Evolutionary conservation across 1,284 basidiomycete species (phyloP), one percentile per base, ranked within the genome.

Genomic region (Irpex lacteus): DNA sequence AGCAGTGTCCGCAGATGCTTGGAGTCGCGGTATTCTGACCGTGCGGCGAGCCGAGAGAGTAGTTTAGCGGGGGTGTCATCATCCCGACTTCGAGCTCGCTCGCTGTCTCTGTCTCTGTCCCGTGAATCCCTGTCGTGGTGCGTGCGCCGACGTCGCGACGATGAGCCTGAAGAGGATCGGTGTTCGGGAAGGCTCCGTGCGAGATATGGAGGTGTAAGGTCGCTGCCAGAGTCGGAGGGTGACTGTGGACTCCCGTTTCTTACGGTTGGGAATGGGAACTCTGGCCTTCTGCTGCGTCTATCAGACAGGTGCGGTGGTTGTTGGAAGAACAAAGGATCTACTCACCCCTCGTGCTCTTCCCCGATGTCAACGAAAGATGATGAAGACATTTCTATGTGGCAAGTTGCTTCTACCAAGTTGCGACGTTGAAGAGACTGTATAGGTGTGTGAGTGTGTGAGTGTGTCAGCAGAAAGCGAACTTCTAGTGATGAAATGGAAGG

Each of bases 1-100:
- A 83, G 73, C 9, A 77, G 68, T 13, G 78, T 73, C 56, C 80
- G 75, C 62, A 79, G 66, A 57, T 79, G 77, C 47, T 76, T 75
- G 44, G 76, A 66, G 64, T 81, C 79, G 38, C 73, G 70, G 34
- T 77, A 76, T 60, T 83, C 80, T 6, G 63, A 52, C 9, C 74
- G 70, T 4, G 80, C 72, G 59, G 82, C 63, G 9, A 75, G 67
- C 7, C 70, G 70, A n/a, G 72, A 66, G 59, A 73, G 67, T 7
- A 72, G 62, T 54, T 72, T 70, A 9, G 69, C 65, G 6, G 69
- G 68, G 26, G 61, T 63, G 11, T 65, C 62, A 60, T 64, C 65
- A 54, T 64, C 53, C 18, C 50, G 50, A 21, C 13, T 53, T 53
- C 21, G 50, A 18, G 13, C 50, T 53, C 40, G 11, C n/a, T 62